Percentiles rank a stretch among this genome's conserved stretches.
Conservation (phyloP, 441 rosid genomes). For the Croton setiger region DNA sequence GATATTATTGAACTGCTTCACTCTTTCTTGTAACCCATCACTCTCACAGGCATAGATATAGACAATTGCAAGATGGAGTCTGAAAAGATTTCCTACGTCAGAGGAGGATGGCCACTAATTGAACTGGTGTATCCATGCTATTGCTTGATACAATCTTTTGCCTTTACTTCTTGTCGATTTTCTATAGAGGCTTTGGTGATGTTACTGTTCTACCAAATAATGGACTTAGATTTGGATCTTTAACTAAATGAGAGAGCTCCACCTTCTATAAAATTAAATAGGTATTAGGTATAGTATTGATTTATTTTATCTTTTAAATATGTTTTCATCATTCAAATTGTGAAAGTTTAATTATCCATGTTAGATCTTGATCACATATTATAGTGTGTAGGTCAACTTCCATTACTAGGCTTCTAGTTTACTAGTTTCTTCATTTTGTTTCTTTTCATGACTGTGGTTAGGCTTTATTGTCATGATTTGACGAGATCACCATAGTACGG, state of each 20-base stretch:
- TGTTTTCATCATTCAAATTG: background rate
- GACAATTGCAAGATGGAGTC: background rate
- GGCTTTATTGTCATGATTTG: background rate
- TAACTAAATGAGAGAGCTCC: background rate
- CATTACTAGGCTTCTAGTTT: background rate
- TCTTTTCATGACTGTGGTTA: slow-evolving; percentile 4
- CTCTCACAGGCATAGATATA: too few species aligned
- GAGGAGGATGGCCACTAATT: background rate
- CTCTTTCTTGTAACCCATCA: too few species aligned
- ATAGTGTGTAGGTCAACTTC: background rate
- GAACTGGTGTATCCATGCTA: background rate
- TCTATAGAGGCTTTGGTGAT: background rate
- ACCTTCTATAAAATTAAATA: too few species aligned
- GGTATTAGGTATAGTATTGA: too few species aligned
- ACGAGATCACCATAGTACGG: background rate
- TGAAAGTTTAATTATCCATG: background rate
- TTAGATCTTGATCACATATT: background rate
- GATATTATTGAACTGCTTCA: too few species aligned
- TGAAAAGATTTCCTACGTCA: background rate
- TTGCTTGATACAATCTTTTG: background rate
- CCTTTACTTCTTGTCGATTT: background rate
- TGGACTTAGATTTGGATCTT: background rate
- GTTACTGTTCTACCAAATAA: background rate
- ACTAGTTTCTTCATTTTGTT: background rate
- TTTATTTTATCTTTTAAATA: background rate